Conservation (phyloP, 495 filamentous ascomycete species). For the Paragyromitra xinjiangensis region DNA sequence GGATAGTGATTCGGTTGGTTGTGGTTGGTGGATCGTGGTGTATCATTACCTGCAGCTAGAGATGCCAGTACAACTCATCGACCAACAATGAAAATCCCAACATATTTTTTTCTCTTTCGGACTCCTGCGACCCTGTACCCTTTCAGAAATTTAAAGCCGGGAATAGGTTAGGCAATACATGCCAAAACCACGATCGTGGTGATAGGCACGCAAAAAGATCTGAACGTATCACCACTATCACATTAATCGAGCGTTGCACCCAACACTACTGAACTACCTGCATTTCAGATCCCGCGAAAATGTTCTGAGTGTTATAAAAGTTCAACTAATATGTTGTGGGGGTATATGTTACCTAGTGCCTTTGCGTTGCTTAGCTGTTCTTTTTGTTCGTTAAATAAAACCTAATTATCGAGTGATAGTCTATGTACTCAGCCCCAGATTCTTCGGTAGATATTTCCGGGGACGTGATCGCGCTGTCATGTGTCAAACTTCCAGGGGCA, state of each 20-base stretch:
- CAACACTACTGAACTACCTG: neutral
- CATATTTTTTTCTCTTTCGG: conserved; percentile 6
- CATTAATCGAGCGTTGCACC: neutral
- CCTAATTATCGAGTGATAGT: conserved; percentile 30
- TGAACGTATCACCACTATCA: neutral
- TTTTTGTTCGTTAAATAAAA: neutral
- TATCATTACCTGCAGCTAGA: conserved; percentile 15
- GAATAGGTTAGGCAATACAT: neutral
- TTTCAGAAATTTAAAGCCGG: neutral
- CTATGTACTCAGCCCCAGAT: conserved; percentile 4
- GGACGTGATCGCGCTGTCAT: conserved; percentile 6
- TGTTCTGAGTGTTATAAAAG: too few relatives aligned
- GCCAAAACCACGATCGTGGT: neutral
- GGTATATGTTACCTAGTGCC: too few relatives aligned
- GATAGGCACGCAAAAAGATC: neutral
- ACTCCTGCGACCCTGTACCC: neutral
- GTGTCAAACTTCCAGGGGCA: conserved; percentile 16
- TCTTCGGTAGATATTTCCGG: conserved; percentile 25
- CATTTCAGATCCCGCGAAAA: neutral
- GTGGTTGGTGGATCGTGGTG: conserved; percentile 29
- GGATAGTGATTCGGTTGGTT: conserved; percentile 13
- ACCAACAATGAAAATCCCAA: conserved; percentile 11
- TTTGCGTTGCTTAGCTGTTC: neutral
- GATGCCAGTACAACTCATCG: conserved; percentile 1
- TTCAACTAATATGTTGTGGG: neutral